Evolutionary conservation across 2,329 filamentous ascomycete species (phyloP).

Genomic region (Penicillium sp.): DNA sequence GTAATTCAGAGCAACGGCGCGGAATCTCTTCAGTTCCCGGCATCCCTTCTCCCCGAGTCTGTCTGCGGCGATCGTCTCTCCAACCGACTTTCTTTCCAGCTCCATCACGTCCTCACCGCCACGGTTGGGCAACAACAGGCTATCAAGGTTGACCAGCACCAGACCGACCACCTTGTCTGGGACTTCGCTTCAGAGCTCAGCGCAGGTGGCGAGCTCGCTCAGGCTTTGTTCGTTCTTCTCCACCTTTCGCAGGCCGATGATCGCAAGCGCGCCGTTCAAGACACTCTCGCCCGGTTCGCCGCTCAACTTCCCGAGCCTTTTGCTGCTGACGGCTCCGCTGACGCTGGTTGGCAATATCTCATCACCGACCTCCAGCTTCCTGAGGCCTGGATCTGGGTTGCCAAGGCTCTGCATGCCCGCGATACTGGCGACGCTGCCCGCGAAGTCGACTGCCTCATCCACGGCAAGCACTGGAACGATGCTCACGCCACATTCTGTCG

Average conservation of each 20-base stretch:
- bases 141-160: constrained; percentile 56
- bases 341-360: constrained; percentile 59
- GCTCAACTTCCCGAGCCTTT: constrained; percentile 62
- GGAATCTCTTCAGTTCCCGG: constrained; percentile 57
- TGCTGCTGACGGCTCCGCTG: constrained; percentile 44
- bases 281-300: constrained; percentile 73
- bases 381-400: constrained; percentile 77
- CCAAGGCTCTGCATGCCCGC: constrained; percentile 80
- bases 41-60: constrained; percentile 73
- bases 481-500: constrained; percentile 82
- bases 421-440: constrained; percentile 67
- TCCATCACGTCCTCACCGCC: constrained; percentile 66
- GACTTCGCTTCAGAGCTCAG: constrained; percentile 57
- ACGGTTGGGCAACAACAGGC: constrained; percentile 48
- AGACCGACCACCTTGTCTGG: constrained; percentile 66
- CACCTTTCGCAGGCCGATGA: constrained; percentile 67
- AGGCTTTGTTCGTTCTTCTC: constrained; percentile 74
- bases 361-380: constrained; percentile 70
- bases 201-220: constrained; percentile 65
- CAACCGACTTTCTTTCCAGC: constrained; percentile 79
- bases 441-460: constrained; percentile 79
- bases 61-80: constrained; percentile 74
- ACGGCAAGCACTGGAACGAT: constrained; percentile 72
- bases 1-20: constrained; percentile 37
- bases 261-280: constrained; percentile 68